Evolutionary conservation across 164 flowering plant genomes (phyloP), one percentile per base, ranked within the genome.

Genomic region (Liriodendron chinense): DNA sequence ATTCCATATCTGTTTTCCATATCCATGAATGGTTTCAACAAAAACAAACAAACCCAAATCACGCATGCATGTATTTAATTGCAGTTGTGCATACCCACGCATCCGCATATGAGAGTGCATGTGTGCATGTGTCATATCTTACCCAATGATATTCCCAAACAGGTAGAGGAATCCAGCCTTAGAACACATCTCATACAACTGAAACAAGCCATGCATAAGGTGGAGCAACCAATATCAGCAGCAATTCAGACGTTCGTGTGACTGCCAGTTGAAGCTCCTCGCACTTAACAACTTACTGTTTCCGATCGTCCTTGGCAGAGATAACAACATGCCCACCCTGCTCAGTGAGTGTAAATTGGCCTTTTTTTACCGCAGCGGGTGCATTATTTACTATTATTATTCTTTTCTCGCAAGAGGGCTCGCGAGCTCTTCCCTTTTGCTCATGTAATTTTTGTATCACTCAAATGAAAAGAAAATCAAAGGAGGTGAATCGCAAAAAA

Each of bases 101-200:
- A 53, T 53, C 12, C 1, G 4, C 16, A 53, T 53, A 16, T 16
- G 18, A 12, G 59, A 16, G 59, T 2, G 1, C 59, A 53, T 2
- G 16, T 53, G 10, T 49, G 53, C 53, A 53, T 65, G 9, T 65
- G 13, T 9, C 7, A 1, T 25, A 22, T 65, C 14, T 13, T 22
- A 24, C 24, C n/a, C 64, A 53, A 53, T 47, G 20, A 62, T 62
- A 53, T 34, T 34, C 43, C 43, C 4, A 66, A 79, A 50, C 92
- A 94, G 98, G 89, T 86, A 22, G 89, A 89, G 74, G 97, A 92
- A 79, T 78, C 79, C 81, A 90, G 95, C 82, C 86, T 88, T 47
- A 86, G 86, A 77, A 85, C 92, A 4, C 92, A 91, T 82, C 87
- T 92, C 20, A 77, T 91, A 74, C 98, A 92, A 83, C 78, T 79